Base-by-base conservation (phyloP, 768 basidiomycete genomes). In the Xanthoconium purpureum region DNA sequence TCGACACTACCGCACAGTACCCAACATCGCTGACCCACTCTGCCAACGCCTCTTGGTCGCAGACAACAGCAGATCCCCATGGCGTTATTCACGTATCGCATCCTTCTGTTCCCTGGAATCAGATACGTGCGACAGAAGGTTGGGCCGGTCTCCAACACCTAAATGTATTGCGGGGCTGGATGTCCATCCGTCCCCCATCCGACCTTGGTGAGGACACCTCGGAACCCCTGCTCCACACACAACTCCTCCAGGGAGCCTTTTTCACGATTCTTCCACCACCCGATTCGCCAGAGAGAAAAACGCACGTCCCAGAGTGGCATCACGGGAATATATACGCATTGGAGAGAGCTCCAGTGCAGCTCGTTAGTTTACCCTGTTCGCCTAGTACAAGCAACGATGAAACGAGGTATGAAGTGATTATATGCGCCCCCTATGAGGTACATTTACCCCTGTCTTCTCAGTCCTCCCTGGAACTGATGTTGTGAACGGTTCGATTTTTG, bases 91-190 rank as follows among this genome's bases (percentile, higher is more conserved):
- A 73, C n/a, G 70, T 91, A n/a, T 80, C 83, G 0, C 87, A 88
- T 59, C 88, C 86, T 5, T 57, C 78, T 44, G 77, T 88, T 55
- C 80, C 87, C 81, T 82, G 68, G 93, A 69, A 79, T 32, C 76
- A 79, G 48, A 76, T 94, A 52, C 84, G 91, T 13, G 75, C 79
- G 28, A 85, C 87, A 3, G 88, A 92, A 71, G 93, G 93, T 13
- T 94, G 93, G 93, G 87, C 91, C 24, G 86, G 83, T 20, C 72
- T 94, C 17, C 93, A 96, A 69, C 89, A 92, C 63, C 84, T 92
- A 63, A 78, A 81, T 9, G 72, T 93, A 32, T 76, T 94, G 17
- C 84, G 81, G 36, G 81, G 88, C 0, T 80, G 78, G 11, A 55
- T 94, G 6, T 85, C 80, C 2, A 57, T 94, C 17, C 71, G 77